Evolutionary conservation across 805 yeast genomes (phyloP), one percentile per base, ranked within the genome.

Genomic region (Candida ipomoeae): DNA sequence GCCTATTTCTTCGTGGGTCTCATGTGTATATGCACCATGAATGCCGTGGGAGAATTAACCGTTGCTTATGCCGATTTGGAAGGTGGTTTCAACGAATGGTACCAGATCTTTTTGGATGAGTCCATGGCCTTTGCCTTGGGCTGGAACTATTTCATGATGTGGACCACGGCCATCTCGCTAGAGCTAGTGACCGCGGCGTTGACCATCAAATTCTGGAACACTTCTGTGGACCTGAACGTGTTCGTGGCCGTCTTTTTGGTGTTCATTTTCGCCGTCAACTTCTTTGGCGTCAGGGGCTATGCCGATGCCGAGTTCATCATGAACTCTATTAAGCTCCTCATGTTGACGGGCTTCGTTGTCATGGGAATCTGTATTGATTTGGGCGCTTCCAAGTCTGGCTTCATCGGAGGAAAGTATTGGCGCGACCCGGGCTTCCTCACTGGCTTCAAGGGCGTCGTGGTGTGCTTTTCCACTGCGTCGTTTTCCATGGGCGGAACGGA

Each of bases 171-270:
- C 31, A 56, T 56, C 36, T 52, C 59, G 40, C 42, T 58, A 17
- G 62, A 58, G 46, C 47, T 58, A 37, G 62, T 58, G 26, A 58
- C 62, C 5, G 62, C 62, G 3, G 54, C 60, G 3, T 74, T 81
- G 71, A 82, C 87, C 26, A 74, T 83, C 51, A 68, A 76, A 54
- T 83, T 70, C 64, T 83, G 89, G 89, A 68, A 73, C 3, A 54
- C 64, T 15, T 42, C 44, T 3, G 71, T 82, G 44, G 74, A 81
- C 57, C 70, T 85, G 3, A 84, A 81, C 57, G 79, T 75, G 6
- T 83, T 78, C 63, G 84, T 83, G 18, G 69, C 75, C 1, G 76
- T 82, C 3, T 80, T 83, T 57, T 75, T 70, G 48, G 61, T 69
- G 15, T 64, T 81, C 14, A 70, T 82, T 32, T 56, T 77, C 8